Evolutionary conservation across 2,329 filamentous ascomycete genomes (phyloP), one percentile per base, ranked within the genome.

Genomic region (Thyridium curvatum): DNA sequence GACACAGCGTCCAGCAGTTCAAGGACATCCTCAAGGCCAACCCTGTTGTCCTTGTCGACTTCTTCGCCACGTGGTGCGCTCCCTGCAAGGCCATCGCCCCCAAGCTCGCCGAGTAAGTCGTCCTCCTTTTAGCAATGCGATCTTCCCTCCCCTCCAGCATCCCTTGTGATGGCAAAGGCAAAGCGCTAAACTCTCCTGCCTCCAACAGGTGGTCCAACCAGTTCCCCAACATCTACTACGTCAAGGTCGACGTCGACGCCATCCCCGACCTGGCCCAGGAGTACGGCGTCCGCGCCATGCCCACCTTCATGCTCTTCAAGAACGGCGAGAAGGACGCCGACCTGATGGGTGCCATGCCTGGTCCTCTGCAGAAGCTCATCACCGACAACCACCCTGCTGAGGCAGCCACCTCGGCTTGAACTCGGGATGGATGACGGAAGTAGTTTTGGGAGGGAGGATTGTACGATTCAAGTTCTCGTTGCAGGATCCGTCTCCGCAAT

Each of bases 51-150:
- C 68, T 96, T 44, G 69, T 97, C 55, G 91, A 97, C 71, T 89
- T 80, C 69, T 89, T 84, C 64, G 90, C 90, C 41, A 79, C 71
- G 46, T 96, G 90, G 90, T 97, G 91, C 71, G 89, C 88, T 44
- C 91, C 91, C 44, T 97, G 91, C 84, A 95, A 90, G 73, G 75
- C 82, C 53, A 93, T 96, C 54, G 79, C 88, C 14, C 91, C 90
- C 43, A 64, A 80, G 46, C 69, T 95, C 41, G 74, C 73, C 52
- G 72, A 82, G 74, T 83, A 65, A 59, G 77, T 60, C 35, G 39
- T 18, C 32, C 21, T 26, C 21, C 21, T 26, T 10, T 10, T 26
- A n/a, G n/a, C n/a, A 9, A 29, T 30, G 15, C 28, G 17, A 7
- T 36, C 13, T 34, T 37, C 35, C 34, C 42, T 44, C 50, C 48